Conservation (phyloP, 2,329 filamentous ascomycete species). For the Curvularia verruculosa region DNA sequence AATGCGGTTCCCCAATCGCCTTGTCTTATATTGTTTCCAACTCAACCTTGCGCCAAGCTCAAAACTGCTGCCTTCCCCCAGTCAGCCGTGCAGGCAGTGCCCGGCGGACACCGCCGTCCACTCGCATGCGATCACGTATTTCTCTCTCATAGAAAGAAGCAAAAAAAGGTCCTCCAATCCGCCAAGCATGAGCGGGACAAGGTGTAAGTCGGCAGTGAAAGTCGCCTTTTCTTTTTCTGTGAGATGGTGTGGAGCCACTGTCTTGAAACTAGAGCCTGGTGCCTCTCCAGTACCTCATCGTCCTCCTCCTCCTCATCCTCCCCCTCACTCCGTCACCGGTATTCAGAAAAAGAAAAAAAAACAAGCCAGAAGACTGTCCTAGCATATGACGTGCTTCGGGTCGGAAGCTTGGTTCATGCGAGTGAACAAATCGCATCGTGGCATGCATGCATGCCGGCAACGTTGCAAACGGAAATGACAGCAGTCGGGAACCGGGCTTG, state of each 20-base stretch:
- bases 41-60: not conserved
- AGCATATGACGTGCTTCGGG: not conserved
- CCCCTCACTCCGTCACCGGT: not conserved
- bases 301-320: not conserved
- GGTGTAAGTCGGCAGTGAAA: not conserved
- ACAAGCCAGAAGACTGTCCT: not conserved
- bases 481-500: not conserved
- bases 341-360: not conserved
- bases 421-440: not conserved
- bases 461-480: not conserved
- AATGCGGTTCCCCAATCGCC: not conserved
- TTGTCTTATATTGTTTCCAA: not conserved
- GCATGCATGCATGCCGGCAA: not conserved
- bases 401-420: not conserved
- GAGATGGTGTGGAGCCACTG: not conserved
- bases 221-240: not conserved
- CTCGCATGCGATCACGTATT: slow-evolving; percentile 3
- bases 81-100: not conserved
- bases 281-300: not conserved
- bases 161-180: not conserved
- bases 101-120: not conserved
- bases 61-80: not conserved
- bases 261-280: not conserved
- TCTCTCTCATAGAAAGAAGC: not conserved
- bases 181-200: not conserved